Evolutionary conservation across 805 yeast genomes (phyloP).

Genomic region (Yamadazyma paraphyllophila): DNA sequence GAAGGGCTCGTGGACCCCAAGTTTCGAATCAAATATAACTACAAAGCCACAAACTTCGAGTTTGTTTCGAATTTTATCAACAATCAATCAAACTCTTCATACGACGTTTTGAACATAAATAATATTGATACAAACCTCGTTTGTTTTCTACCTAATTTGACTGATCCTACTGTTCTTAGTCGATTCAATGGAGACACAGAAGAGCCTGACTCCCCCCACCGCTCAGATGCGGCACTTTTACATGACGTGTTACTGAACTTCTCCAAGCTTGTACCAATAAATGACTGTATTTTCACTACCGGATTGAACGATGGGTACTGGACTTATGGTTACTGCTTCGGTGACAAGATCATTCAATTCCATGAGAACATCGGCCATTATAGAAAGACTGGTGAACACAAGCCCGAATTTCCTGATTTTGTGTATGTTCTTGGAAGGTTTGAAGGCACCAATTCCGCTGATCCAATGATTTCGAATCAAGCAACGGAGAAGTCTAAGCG

Average conservation of each 20-base stretch:
- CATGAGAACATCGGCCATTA: conserved; percentile 32
- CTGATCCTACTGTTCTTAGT: neutral
- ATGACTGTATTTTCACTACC: conserved; percentile 23
- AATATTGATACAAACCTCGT: conserved; percentile 7
- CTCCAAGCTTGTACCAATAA: conserved; percentile 16
- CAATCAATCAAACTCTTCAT: conserved; percentile 3
- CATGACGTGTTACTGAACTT: conserved; percentile 1
- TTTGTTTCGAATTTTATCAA: neutral
- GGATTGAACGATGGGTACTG: conserved; percentile 46
- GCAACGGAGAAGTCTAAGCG: conserved; percentile 17
- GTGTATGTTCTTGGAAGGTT: conserved; percentile 39
- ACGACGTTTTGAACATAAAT: conserved; percentile 9
- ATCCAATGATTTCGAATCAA: conserved; percentile 20
- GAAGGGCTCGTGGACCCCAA: conserved; percentile 6
- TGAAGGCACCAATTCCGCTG: conserved; percentile 18
- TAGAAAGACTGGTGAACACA: conserved; percentile 27
- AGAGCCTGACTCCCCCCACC: neutral
- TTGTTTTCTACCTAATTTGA: conserved; percentile 12
- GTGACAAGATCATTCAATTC: conserved; percentile 48
- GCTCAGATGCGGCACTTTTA: conserved; percentile 14
- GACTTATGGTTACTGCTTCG: conserved; percentile 52
- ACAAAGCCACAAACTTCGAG: neutral
- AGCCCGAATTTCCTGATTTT: conserved; percentile 27
- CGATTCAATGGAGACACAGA: conserved; percentile 3
- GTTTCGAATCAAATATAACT: conserved; percentile 9